Evolutionary conservation across 345 rosid genomes (phyloP), one percentile per base, ranked within the genome.

Genomic region (Toxicodendron radicans): DNA sequence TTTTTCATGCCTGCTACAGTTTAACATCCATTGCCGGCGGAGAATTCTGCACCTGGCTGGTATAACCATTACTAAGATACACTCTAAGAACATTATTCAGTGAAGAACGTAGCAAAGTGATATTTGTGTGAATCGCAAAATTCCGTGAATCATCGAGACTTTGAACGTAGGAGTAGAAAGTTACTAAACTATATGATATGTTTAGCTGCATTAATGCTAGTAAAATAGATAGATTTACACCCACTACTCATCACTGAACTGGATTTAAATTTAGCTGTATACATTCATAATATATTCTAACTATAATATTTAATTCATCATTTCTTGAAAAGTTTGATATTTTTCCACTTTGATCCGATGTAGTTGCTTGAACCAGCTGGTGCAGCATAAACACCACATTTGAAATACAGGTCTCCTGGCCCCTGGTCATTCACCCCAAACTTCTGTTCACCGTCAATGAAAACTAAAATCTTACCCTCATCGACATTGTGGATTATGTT

Each of bases 271-370:
- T 52, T 56, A 56, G 24, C 11, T 56, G 2, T n/a, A 56, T 2
- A 56, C 20, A 20, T 56, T 1, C 13, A 13, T 46, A 9, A 0
- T 9, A 46, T 10, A 21, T n/a, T n/a, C n/a, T n/a, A n/a, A n/a
- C n/a, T n/a, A n/a, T n/a, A n/a, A n/a, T 10, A 58, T 62, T 16
- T 7, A 33, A 62, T n/a, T 8, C 12, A 56, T 58, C 73, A 73
- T 61, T 79, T 84, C 58, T 73, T 76, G 72, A 66, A 81, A 24
- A 84, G 72, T 67, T 81, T 81, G 61, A 84, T 79, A 57, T 81
- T 79, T 70, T 67, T 74, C 87, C 87, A 84, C 64, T 70, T 76
- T 13, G 85, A 76, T 43, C 81, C 86, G 84, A 80, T 83, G 64
- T 60, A 81, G 57, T 77, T 64, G 78, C 87, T 84, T 38, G 76